Conservation (phyloP, 2,329 filamentous ascomycete genomes). For the Aureobasidium sp. region DNA sequence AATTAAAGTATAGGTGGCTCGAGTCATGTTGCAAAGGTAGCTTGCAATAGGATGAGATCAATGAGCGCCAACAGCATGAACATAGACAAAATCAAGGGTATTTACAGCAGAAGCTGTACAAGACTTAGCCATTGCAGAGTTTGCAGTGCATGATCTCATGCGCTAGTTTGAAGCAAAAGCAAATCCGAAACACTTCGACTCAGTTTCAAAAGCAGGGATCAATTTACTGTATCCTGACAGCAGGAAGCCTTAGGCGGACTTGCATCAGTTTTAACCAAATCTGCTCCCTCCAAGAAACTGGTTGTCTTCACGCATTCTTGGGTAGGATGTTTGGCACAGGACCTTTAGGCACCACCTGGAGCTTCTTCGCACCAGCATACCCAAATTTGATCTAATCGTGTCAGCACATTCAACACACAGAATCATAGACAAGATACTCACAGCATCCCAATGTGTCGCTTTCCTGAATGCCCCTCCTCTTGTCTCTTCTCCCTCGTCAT, state of each 20-base stretch:
- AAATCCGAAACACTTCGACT: neutral
- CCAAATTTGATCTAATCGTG: slow-evolving; percentile 19
- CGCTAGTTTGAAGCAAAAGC: neutral
- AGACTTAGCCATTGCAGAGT: neutral
- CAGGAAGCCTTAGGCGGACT: neutral
- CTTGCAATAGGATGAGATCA: neutral
- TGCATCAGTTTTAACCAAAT: neutral
- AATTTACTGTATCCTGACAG: neutral
- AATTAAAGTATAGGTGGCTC: neutral
- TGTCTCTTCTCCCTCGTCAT: slow-evolving; percentile 35
- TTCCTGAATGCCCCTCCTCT: slow-evolving; percentile 33
- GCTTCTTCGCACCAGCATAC: slow-evolving; percentile 17
- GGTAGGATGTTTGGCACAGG: slow-evolving; percentile 21
- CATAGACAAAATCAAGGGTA: neutral
- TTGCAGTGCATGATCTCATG: neutral
- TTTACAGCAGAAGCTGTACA: neutral
- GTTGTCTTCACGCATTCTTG: slow-evolving; percentile 34
- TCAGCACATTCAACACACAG: neutral
- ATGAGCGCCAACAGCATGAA: no score
- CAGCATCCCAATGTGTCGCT: slow-evolving; percentile 35
- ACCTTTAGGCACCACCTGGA: slow-evolving; percentile 18
- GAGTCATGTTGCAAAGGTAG: neutral
- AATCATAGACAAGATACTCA: slow-evolving; percentile 17
- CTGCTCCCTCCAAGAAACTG: no score
- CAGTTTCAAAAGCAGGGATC: no score